Evolutionary conservation across 2,329 filamentous ascomycete species (phyloP).

Genomic region (Fusarium graminum): DNA sequence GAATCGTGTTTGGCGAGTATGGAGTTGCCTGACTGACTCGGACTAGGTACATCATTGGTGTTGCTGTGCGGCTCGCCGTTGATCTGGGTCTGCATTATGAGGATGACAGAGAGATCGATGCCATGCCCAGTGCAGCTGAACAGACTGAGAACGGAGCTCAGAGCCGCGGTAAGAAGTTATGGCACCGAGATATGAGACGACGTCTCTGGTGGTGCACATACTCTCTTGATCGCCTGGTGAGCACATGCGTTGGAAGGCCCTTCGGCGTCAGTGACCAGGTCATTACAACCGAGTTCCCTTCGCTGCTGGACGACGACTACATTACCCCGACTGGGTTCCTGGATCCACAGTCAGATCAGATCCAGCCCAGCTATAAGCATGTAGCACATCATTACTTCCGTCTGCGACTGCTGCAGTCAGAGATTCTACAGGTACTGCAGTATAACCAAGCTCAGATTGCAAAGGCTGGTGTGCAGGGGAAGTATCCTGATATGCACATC

Average conservation of each 20-base stretch:
- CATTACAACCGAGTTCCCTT: conserved; percentile 95
- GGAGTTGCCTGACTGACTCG: conserved; percentile 30
- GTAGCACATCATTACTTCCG: conserved; percentile 94
- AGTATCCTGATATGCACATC: conserved; percentile 81
- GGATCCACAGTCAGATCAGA: conserved; percentile 67
- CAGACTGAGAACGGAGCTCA: conserved; percentile 55
- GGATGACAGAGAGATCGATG: conserved; percentile 76
- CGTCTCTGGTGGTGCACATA: conserved; percentile 98
- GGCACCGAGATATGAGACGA: conserved; percentile 85
- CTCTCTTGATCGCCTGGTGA: conserved; percentile 93
- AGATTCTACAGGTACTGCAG: conserved; percentile 93
- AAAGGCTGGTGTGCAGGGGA: conserved; percentile 73
- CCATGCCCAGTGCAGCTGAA: conserved; percentile 56
- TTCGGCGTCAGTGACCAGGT: conserved; percentile 97
- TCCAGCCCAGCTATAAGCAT: conserved; percentile 85
- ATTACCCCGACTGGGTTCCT: conserved; percentile 85
- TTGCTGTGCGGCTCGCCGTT: conserved; percentile 89
- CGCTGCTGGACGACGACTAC: conserved; percentile 85
- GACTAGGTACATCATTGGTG: conserved; percentile 86
- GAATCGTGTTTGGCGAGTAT: conserved; percentile 10
- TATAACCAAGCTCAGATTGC: conserved; percentile 89
- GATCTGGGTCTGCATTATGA: conserved; percentile 95
- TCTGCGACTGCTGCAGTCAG: conserved; percentile 88
- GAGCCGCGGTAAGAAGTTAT: conserved; percentile 79
- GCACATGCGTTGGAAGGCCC: conserved; percentile 90